Evolutionary conservation across 805 yeast genomes (phyloP), one percentile per base, ranked within the genome.

Genomic region (Brettanomyces sp.): DNA sequence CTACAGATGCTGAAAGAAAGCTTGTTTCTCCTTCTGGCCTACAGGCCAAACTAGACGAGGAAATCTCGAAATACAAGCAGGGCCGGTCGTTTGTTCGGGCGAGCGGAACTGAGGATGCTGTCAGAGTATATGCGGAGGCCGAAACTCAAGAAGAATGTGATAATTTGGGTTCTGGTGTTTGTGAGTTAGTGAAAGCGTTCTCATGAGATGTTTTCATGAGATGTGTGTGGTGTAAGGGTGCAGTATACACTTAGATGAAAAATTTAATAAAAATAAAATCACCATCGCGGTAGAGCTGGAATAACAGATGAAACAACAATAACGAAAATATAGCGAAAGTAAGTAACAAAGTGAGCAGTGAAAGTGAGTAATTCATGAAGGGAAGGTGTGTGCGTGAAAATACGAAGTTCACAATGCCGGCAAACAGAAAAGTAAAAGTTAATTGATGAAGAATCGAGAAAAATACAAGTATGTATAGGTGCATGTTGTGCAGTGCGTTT

Each of bases 41-140:
- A 49, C 99, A 93, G 65, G 68, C 50, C 1, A 63, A 76, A 50
- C 87, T 93, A 46, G 93, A 93, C 59, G 69, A 56, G 4, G 59
- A 75, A 28, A 91, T 91, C 18, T 58, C 66, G 8, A 65, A 76
- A 53, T 80, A 70, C 51, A 54, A 66, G 0, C 58, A 65, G 14
- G 97, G 91, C 2, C 76, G 99, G 58, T 82, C 95, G 2, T 93
- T 93, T 64, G 98, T 91, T 3, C 78, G 99, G 55, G 98, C 99
- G 8, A 84, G 95, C 49, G 99, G 99, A 12, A 93, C 99, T 1
- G 99, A 93, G 63, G 95, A 93, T 63, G 98, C 96, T 0, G 97
- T 93, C 1, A 77, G 99, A 55, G 87, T 93, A 5, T 93, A 93
- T 55, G 93, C 96, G 1, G 99, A 93, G 64, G 95, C 96, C 0